Conservation (phyloP, 2,329 filamentous ascomycete genomes). For the Sarocladiaceae sp. region DNA sequence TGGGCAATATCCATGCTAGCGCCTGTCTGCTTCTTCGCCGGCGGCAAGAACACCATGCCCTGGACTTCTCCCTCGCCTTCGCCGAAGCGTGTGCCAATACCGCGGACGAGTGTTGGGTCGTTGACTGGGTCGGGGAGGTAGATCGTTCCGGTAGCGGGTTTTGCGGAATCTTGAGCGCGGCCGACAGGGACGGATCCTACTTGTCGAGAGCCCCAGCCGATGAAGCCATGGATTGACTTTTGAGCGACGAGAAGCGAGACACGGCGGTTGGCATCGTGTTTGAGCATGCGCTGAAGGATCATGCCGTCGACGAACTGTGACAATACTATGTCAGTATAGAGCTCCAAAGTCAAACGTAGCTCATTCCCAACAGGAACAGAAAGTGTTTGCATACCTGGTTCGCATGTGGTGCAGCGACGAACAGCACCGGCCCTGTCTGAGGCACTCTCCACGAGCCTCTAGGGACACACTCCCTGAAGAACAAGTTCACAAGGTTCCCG, state of each 20-base stretch:
- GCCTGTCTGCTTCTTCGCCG: slow-evolving; percentile 69
- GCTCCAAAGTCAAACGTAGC: too few relatives aligned
- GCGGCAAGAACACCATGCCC: slow-evolving; percentile 83
- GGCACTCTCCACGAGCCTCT: slow-evolving; percentile 94
- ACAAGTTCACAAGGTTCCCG: slow-evolving; percentile 84
- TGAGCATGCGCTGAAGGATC: slow-evolving; percentile 85
- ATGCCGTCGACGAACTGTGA: slow-evolving; percentile 90
- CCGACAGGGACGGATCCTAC: slow-evolving; percentile 92
- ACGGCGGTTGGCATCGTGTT: slow-evolving; percentile 79
- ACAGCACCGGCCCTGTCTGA: slow-evolving; percentile 80
- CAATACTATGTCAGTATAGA: too few relatives aligned
- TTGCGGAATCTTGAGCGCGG: slow-evolving; percentile 84
- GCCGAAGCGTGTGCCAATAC: slow-evolving; percentile 80
- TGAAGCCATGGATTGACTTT: slow-evolving; percentile 91
- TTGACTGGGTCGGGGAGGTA: slow-evolving; percentile 86
- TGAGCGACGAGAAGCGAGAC: slow-evolving; percentile 92
- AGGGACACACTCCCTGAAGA: slow-evolving; percentile 97
- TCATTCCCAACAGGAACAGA: not conserved
- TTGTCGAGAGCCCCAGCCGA: slow-evolving; percentile 79
- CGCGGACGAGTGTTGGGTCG: slow-evolving; percentile 75
- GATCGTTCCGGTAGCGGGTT: slow-evolving; percentile 71
- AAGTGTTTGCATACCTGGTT: slow-evolving; percentile 65
- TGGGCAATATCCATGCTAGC: slow-evolving; percentile 81
- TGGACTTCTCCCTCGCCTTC: slow-evolving; percentile 66
- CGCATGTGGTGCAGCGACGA: slow-evolving; percentile 94